Base-by-base conservation (phyloP, 257 asterid genomes). In the Primulina tabacum region DNA sequence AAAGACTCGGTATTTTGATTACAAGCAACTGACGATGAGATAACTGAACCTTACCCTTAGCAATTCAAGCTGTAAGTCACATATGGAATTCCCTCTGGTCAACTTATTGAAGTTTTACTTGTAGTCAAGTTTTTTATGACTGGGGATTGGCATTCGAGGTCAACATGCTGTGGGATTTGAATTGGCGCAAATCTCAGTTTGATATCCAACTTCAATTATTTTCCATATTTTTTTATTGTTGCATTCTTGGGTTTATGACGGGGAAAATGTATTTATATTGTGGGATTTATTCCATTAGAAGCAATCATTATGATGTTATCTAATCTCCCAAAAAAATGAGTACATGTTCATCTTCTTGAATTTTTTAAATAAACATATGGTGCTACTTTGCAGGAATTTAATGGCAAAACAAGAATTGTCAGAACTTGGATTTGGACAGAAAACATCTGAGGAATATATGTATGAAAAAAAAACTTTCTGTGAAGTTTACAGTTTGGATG, bases 391-490 rank as follows among this genome's bases (percentile, higher is more conserved):
- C 86, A 94, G 97, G 89, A 91, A 94, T 77, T 82, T 94, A 89
- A 94, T 94, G 99, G 99, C 99, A 57, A 94, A 82, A 79, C 96
- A 94, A 84, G 93, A 94, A 43, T 85, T 89, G 97, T 78, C 92
- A 0, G 97, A 94, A 74, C 92, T 94, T 60, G 97, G 99, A 72
- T 94, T 94, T 66, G 70, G 84, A 35, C 80, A 71, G 69, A 85
- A 66, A 65, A 59, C 63, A 71, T 40, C 9, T 69, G 62, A 67
- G 73, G 71, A 66, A 67, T 77, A 64, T 71, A 78, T 66, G 71
- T 73, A 71, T 72, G 75, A 73, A 30, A 71, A 70, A 60, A 40
- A 14, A 14, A 7, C 9, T 62, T 14, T 57, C 53, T 0, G 4
- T 34, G 2, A 8, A 30, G 8, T 33, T 35, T 8, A 28, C 7